Evolutionary conservation across 345 rosid species (phyloP).

Genomic region (Carallia brachiata): DNA sequence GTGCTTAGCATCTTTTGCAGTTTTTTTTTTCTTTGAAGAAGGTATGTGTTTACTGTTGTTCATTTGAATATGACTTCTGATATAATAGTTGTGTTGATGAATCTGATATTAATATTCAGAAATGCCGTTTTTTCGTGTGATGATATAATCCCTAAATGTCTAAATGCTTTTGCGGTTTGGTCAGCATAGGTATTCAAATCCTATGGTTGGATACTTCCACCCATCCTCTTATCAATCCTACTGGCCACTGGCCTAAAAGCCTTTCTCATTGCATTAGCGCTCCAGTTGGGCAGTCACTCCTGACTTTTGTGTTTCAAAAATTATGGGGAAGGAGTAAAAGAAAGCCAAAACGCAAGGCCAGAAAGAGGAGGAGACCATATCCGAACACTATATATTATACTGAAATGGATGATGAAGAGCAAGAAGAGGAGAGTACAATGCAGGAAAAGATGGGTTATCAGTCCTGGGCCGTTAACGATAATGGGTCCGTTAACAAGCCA

Average conservation of each 20-base stretch:
- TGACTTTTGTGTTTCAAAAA: slow-evolving; percentile 34
- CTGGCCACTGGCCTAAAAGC: slow-evolving; percentile 61
- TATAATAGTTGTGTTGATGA: too few relatives aligned
- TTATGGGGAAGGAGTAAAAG: slow-evolving; percentile 21
- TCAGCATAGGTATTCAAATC: slow-evolving; percentile 53
- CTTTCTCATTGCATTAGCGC: slow-evolving; percentile 38
- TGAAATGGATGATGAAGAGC: slow-evolving; percentile 21
- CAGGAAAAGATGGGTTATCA: slow-evolving; percentile 23
- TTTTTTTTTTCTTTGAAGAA: too few relatives aligned
- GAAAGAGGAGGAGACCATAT: slow-evolving; percentile 31
- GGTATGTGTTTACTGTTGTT: too few relatives aligned
- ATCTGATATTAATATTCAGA: too few relatives aligned
- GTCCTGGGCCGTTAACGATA: slow-evolving; percentile 26
- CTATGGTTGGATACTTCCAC: slow-evolving; percentile 56
- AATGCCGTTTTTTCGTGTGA: neutral
- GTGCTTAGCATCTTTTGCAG: too few relatives aligned
- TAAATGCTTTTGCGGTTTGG: slow-evolving; percentile 14
- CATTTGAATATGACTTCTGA: too few relatives aligned
- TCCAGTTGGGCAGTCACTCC: slow-evolving; percentile 39
- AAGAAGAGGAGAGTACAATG: slow-evolving; percentile 18
- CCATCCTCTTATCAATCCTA: slow-evolving; percentile 37
- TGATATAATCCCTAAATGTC: neutral
- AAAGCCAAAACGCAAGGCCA: slow-evolving; percentile 26
- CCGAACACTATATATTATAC: slow-evolving; percentile 10
- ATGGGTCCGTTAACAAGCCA: slow-evolving; percentile 22